These are phyloP conservation scores for Singerocomus inundabilis DNA, from an alignment of 1,284 basidiomycete genomes.

Conservation along the genomic window DNA sequence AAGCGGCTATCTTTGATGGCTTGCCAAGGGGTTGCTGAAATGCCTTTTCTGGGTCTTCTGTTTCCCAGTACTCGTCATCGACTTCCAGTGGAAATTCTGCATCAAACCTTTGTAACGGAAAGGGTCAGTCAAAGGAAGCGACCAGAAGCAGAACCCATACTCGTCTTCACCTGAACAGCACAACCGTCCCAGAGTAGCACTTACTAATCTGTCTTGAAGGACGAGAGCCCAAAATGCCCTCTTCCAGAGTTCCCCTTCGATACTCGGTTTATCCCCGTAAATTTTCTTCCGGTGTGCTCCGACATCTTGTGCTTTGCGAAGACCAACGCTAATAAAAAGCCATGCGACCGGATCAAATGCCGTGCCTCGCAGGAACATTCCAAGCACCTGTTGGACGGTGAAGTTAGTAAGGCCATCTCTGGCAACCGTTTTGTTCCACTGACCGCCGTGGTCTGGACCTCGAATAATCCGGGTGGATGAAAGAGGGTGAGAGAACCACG, in stretches of 20 bases:
- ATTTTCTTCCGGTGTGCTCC: conserved; percentile 63
- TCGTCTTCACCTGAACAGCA: conserved; percentile 77
- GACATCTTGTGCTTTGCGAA: conserved; percentile 69
- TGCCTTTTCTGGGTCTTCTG: conserved; percentile 43
- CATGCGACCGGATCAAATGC: conserved; percentile 59
- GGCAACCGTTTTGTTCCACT: conserved; percentile 20
- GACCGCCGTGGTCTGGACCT: conserved; percentile 66
- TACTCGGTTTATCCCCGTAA: conserved; percentile 44
- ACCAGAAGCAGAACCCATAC: conserved; percentile 42
- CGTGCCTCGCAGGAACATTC: conserved; percentile 53
- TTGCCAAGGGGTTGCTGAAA: conserved; percentile 66
- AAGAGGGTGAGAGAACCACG: conserved; percentile 56
- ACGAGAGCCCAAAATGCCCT: conserved; percentile 76
- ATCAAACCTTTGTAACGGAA: conserved; percentile 57
- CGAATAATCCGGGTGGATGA: conserved; percentile 65
- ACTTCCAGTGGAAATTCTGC: conserved; percentile 77
- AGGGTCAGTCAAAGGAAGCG: conserved; percentile 6
- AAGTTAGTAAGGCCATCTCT: conserved; percentile 2
- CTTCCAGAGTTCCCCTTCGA: conserved; percentile 73
- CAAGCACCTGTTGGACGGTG: conserved; percentile 39
- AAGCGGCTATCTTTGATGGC: conserved; percentile 61
- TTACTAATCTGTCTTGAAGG: conserved; percentile 60
- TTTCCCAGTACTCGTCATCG: conserved; percentile 84
- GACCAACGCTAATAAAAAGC: conserved; percentile 63
- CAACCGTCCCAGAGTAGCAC: conserved; percentile 68